These are phyloP conservation scores for Colletotrichum australisinense DNA, from an alignment of 2,329 filamentous ascomycete species.

Conservation along the genomic window DNA sequence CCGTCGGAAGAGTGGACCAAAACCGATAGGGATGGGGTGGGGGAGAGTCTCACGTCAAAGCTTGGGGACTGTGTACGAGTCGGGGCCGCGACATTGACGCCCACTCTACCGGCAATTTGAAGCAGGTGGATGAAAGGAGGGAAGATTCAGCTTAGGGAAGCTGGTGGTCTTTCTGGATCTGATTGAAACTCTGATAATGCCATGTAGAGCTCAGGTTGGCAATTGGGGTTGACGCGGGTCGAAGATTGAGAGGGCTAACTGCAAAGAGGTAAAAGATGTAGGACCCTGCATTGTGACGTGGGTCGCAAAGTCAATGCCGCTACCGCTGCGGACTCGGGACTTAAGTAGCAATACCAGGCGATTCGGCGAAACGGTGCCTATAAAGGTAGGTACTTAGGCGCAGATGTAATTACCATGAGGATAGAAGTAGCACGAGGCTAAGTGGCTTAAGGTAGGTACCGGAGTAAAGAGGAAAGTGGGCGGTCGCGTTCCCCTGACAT, in stretches of 20 bases:
- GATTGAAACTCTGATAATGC: not conserved
- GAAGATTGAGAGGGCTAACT: conserved; percentile 10
- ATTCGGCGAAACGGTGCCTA: not conserved
- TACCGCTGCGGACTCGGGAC: not conserved
- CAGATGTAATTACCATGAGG: not conserved
- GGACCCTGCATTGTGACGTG: conserved; percentile 25
- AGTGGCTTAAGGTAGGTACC: not conserved
- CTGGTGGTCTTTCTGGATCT: not conserved
- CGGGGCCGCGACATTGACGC: not conserved
- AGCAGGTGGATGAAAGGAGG: not conserved
- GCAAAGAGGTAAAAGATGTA: not conserved
- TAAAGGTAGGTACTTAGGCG: not conserved
- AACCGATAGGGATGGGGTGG: conserved; percentile 15
- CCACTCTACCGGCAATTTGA: no score
- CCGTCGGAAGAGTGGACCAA: conserved; percentile 11
- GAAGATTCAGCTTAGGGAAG: not conserved
- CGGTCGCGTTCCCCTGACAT: not conserved
- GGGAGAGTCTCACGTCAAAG: not conserved
- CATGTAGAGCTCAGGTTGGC: not conserved
- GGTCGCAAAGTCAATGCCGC: not conserved
- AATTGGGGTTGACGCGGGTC: not conserved
- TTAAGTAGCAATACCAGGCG: not conserved
- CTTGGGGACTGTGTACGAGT: conserved; percentile 5
- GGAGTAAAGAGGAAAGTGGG: conserved; percentile 4
- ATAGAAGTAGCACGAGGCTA: not conserved